Percentiles rank a stretch among this genome's conserved stretches.
These are phyloP conservation scores for Citrullus colocynthis DNA, from an alignment of 306 rosid genomes.

Conservation along the genomic window DNA sequence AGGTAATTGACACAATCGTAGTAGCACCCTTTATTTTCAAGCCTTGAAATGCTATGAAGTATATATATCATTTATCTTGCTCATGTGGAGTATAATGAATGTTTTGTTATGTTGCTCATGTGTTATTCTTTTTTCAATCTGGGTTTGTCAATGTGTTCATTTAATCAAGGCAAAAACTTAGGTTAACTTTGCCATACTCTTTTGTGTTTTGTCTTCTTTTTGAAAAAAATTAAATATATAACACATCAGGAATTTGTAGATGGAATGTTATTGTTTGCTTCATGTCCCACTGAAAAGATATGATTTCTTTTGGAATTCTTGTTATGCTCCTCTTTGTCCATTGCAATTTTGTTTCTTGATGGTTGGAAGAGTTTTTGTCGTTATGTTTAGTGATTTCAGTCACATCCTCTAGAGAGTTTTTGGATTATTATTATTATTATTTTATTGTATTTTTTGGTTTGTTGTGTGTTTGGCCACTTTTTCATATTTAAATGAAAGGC, in stretches of 20 bases:
- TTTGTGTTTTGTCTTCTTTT: neutral
- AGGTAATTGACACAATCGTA: slow-evolving; percentile 27
- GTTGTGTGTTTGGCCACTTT: neutral
- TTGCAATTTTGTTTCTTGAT: neutral
- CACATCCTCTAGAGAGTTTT: neutral
- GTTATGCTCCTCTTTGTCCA: neutral
- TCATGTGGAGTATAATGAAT: neutral
- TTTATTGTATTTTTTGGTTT: too few species aligned
- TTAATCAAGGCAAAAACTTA: neutral
- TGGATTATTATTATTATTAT: neutral
- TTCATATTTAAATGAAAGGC: neutral
- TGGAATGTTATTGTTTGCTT: neutral
- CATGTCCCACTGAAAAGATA: neutral
- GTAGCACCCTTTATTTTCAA: neutral
- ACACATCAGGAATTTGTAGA: neutral
- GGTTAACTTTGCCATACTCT: neutral
- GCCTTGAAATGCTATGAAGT: neutral
- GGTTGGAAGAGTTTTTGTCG: neutral
- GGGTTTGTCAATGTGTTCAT: neutral
- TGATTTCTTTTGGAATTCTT: neutral
- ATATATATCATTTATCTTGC: neutral
- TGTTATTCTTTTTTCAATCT: neutral
- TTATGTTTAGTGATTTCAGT: neutral
- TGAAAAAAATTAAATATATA: neutral
- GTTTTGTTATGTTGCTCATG: neutral